These are phyloP conservation scores for Linum lewisii DNA, from an alignment of 345 rosid genomes.

Conservation along the genomic window DNA sequence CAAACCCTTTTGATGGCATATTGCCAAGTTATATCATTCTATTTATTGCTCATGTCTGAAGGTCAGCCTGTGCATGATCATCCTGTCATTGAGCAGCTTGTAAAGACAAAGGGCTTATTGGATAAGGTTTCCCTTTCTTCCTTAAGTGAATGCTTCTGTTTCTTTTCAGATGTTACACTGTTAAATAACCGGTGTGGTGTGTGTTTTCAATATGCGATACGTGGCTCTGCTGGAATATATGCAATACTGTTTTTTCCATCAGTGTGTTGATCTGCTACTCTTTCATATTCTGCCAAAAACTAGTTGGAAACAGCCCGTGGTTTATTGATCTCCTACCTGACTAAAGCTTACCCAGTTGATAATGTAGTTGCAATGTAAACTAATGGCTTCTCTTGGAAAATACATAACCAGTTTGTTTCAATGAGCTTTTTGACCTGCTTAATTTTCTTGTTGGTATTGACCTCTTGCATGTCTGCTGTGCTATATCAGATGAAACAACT, in stretches of 20 bases:
- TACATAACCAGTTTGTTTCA: not conserved
- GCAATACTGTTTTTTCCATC: not conserved
- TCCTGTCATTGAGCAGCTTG: slow-evolving; percentile 83
- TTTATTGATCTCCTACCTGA: not conserved
- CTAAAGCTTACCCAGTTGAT: not conserved
- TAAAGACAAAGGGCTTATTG: slow-evolving; percentile 60
- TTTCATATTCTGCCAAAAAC: not conserved
- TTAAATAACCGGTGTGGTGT: not conserved
- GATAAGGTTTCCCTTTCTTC: slow-evolving; percentile 50
- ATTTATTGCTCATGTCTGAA: slow-evolving; percentile 89
- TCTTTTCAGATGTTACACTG: not conserved
- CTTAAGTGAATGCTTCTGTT: not conserved
- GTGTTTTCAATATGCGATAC: no score
- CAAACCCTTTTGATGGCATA: slow-evolving; percentile 69
- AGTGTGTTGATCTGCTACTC: not conserved
- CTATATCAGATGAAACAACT: slow-evolving; percentile 51
- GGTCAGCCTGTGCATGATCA: slow-evolving; percentile 85
- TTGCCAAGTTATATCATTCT: slow-evolving; percentile 82
- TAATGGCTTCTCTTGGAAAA: not conserved
- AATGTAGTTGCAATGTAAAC: slow-evolving; percentile 4
- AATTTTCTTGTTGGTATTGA: not conserved
- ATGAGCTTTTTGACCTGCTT: not conserved
- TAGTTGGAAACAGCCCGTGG: not conserved
- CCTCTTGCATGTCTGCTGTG: slow-evolving; percentile 10
- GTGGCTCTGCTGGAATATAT: not conserved